Conservation (phyloP, 192 early-diverging fungal genomes). For the Backusella psychrophila region DNA sequence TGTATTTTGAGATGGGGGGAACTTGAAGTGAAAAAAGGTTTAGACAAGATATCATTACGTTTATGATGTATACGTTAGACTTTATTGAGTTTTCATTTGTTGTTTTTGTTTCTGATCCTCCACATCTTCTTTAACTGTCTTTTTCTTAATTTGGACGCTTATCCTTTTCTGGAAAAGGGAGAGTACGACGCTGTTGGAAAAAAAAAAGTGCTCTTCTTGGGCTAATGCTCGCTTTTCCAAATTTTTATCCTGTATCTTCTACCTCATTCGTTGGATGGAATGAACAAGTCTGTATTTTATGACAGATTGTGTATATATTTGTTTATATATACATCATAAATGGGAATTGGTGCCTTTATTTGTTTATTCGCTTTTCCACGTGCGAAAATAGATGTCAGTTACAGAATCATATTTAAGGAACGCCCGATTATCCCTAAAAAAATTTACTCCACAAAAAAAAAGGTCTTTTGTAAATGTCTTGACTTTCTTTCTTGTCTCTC, state of each 20-base stretch:
- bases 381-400: not conserved
- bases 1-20: not conserved
- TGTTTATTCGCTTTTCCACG: not conserved
- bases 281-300: no score
- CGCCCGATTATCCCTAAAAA: not conserved
- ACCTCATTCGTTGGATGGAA: no score
- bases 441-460: not conserved
- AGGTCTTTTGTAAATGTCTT: no score
- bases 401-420: not conserved
- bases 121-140: not conserved
- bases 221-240: no score
- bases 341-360: not conserved
- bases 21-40: not conserved
- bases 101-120: not conserved
- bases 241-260: no score
- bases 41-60: not conserved
- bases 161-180: not conserved
- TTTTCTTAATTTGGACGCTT: not conserved
- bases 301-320: not conserved
- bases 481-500: no score
- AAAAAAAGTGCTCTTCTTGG: no score
- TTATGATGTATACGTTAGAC: not conserved
- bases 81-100: not conserved
- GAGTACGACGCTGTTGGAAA: no score
- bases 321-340: not conserved